Evolutionary conservation across 768 basidiomycete genomes (phyloP).

Genomic region (Pisolithus microcarpus): DNA sequence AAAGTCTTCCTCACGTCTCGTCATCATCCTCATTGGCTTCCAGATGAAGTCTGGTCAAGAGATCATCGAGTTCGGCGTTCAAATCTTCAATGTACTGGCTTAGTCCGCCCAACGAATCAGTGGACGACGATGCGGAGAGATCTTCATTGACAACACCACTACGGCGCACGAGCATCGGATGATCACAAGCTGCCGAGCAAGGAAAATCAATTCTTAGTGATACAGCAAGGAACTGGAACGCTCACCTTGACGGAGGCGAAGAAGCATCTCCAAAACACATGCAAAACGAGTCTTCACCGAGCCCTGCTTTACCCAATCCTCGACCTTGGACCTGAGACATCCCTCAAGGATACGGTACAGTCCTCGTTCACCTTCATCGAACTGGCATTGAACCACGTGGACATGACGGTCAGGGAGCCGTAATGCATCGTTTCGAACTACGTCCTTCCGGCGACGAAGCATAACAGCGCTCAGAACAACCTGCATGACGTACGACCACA

Average conservation of each 20-base stretch:
- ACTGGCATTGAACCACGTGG: neutral
- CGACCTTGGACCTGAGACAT: neutral
- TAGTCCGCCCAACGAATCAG: neutral
- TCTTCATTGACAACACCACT: neutral
- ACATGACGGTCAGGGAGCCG: neutral
- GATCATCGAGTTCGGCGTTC: neutral
- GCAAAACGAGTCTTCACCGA: neutral
- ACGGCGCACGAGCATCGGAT: neutral
- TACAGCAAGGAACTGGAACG: neutral
- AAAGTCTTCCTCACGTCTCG: neutral
- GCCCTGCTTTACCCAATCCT: neutral
- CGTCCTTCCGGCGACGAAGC: neutral
- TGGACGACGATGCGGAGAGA: neutral
- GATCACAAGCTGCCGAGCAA: neutral
- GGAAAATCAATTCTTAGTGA: neutral
- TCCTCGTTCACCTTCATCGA: neutral
- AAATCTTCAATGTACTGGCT: neutral
- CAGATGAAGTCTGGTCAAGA: neutral
- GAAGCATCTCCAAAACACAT: neutral
- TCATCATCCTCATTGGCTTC: neutral
- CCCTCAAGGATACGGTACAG: neutral
- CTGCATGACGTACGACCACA: neutral
- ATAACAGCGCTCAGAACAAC: neutral
- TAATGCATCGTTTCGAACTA: neutral
- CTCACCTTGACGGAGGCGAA: neutral